Base-by-base conservation (phyloP, 2,329 filamentous ascomycete genomes). In the Xylariaceae sp. region DNA sequence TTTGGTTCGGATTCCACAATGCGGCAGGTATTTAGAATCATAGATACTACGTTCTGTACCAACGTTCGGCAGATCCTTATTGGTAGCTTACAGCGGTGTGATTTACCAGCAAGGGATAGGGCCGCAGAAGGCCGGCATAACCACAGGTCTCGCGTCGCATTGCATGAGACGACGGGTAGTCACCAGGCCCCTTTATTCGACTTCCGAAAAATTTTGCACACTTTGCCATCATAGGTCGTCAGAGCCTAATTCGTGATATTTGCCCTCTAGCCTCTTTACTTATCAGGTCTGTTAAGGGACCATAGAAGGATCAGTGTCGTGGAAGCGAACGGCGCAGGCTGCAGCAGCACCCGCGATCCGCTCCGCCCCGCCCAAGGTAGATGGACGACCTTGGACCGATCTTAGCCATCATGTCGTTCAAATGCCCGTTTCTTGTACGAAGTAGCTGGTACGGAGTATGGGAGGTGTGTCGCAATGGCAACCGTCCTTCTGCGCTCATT, bases 111-210 rank as follows among this genome's bases (percentile, higher is more conserved):
- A 6, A 29, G 6, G 7, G 30, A 18, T 13, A 42, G 35, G 50
- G 11, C 10, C 35, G 21, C 5, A 18, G 29, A 47, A 20, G 16
- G 20, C 15, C 30, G 40, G 36, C 23, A 27, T 47, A 29, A 29
- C 26, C 33, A 53, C 21, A 41, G n/a, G 43, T 56, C n/a, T n/a
- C 43, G 21, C 18, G 24, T 45, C n/a, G 15, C 20, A 46, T 46
- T 21, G 46, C 41, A 40, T 35, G 27, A 50, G 41, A 30, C 35
- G 9, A 30, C 27, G 20, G n/a, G 4, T 39, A 16, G 15, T 40
- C 29, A 45, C 24, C 4, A 8, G 4, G 20, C 20, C 42, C 36
- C 47, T 46, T 47, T 47, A 32, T 37, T 52, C 42, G 6, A 3
- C 35, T 13, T 24, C 42, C 33, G 24, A 49, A 49, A 42, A n/a